Conservation (phyloP, 306 rosid genomes). For the Heteromeles arbutifolia region DNA sequence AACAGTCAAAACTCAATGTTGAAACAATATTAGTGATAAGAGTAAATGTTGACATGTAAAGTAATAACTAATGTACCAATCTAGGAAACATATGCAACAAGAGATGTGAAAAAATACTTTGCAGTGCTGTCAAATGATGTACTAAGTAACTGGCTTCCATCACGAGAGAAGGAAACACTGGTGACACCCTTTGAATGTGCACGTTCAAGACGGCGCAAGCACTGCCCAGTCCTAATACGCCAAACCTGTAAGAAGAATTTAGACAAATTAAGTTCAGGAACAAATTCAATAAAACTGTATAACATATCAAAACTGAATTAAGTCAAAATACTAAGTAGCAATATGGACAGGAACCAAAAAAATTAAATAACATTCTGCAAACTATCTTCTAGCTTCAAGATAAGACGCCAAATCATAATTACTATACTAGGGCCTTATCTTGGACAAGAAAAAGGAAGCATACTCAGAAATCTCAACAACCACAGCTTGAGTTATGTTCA, state of each 20-base stretch:
- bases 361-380: background rate
- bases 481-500: background rate
- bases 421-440: background rate
- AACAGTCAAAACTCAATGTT: background rate
- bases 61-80: background rate
- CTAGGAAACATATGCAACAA: background rate
- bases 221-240: conserved; percentile 98
- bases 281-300: background rate
- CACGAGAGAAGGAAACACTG: conserved; percentile 89
- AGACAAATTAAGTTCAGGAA: background rate
- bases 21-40: background rate
- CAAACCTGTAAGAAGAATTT: conserved; percentile 52
- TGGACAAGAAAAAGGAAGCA: background rate
- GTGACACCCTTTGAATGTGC: conserved; percentile 98
- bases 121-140: conserved; percentile 97
- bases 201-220: conserved; percentile 96
- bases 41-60: background rate
- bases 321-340: background rate
- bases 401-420: background rate
- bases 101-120: conserved; percentile 39
- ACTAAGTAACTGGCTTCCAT: conserved; percentile 94
- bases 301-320: background rate
- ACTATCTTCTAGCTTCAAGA: background rate
- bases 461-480: background rate
- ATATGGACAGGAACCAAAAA: background rate